Evolutionary conservation across 2,329 filamentous ascomycete genomes (phyloP), one percentile per base, ranked within the genome.

Genomic region (Aureobasidium sp.): DNA sequence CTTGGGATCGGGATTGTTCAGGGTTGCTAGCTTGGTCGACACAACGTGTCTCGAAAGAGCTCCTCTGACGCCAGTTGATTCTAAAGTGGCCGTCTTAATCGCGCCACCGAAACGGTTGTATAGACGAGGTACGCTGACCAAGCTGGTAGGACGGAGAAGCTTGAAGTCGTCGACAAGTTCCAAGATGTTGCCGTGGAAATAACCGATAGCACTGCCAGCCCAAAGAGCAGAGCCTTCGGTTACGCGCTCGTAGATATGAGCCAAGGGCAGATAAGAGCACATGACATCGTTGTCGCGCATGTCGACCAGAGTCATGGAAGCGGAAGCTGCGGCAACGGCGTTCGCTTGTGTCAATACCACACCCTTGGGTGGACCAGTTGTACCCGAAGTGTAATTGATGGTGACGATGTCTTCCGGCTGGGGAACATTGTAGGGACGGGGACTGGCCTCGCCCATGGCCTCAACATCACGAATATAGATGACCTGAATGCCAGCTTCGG

Each of bases 91-190:
- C 1, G 87, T 82, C 68, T 89, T 89, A 69, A 99, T 89, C 34
- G 87, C 91, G 62, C 86, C 85, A 67, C 89, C 90, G 74, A 97
- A 96, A 57, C 91, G 86, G 75, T 96, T 97, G 80, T 86, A 97
- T 12, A 99, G 82, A 65, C 94, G 86, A 0, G 94, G 94, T 1
- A 99, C 94, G 17, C 91, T 96, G 68, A 88, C 86, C 74, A 99
- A 91, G 12, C 83, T 82, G 13, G 88, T 94, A 0, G 94, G 94
- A 63, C 86, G 85, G 62, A 99, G 80, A 42, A 91, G 74, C 79
- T 97, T 96, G 77, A 99, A 76, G 71, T 99, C 94, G 63, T 99
- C 94, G 0, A 95, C 86, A 20, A 99, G 79, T 66, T 89, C 89
- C 13, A 89, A 72, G 65, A 97, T 87, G 71, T 97, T 91, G 61